These are phyloP conservation scores for Dillenia turbinata DNA, from an alignment of 164 flowering plant species.

Conservation along the genomic window DNA sequence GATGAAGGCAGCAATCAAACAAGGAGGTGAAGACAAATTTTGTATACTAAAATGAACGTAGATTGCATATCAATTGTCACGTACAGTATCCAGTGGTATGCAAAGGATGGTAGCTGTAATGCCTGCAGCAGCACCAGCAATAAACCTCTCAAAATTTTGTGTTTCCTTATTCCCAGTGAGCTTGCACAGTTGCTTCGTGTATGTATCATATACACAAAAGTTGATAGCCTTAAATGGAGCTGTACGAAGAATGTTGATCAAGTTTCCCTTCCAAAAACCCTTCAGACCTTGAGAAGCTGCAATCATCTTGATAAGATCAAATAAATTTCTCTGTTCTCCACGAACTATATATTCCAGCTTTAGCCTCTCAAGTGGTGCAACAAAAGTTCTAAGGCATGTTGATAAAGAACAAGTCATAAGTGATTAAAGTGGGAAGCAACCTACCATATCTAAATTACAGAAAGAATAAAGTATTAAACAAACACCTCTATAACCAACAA, in stretches of 20 bases:
- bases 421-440: background rate
- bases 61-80: constrained; percentile 10
- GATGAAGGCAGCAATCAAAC: too few species aligned
- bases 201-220: constrained; percentile 84
- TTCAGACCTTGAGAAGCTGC: constrained; percentile 70
- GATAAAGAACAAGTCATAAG: background rate
- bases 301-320: constrained; percentile 62
- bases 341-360: constrained; percentile 94
- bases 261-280: constrained; percentile 96
- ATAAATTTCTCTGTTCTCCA: constrained; percentile 70
- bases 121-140: constrained; percentile 96
- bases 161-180: constrained; percentile 74
- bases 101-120: constrained; percentile 84
- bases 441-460: background rate
- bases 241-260: constrained; percentile 84
- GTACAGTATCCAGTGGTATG: constrained; percentile 89
- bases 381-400: constrained; percentile 56
- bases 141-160: constrained; percentile 75
- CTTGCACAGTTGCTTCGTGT: constrained; percentile 65
- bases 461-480: background rate
- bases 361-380: constrained; percentile 93
- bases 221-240: constrained; percentile 95
- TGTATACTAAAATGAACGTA: too few species aligned
- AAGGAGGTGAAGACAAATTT: too few species aligned
- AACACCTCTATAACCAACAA: too few species aligned